phyloP scores from a whole-genome alignment of 2,329 filamentous ascomycete species.

The Coniochaeta hoffmannii region DNA sequence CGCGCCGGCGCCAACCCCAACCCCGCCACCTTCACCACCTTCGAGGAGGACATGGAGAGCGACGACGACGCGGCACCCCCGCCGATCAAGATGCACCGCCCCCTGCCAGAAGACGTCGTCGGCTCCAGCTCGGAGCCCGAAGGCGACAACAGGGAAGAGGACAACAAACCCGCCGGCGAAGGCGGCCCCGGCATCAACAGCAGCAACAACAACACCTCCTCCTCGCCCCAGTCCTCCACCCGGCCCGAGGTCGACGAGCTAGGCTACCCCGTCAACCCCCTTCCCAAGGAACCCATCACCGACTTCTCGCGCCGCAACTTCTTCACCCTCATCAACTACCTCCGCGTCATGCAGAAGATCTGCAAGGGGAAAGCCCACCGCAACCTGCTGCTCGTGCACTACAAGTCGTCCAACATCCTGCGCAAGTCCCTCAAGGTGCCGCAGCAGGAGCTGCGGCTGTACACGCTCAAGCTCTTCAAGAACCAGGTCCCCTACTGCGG shows the following conservation, averaged over 20 bases:
- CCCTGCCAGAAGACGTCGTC: conserved; percentile 29
- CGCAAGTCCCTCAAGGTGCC: conserved; percentile 88
- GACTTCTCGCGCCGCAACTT: conserved; percentile 91
- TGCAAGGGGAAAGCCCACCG: conserved; percentile 94
- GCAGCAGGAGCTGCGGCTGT: conserved; percentile 78
- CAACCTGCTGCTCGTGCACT: conserved; percentile 86
- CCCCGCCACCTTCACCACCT: conserved; percentile 16
- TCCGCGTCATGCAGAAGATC: conserved; percentile 95
- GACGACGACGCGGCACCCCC: conserved; percentile 80
- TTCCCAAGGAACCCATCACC: conserved; percentile 72
- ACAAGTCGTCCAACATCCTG: conserved; percentile 89
- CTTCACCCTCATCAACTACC: conserved; percentile 89
- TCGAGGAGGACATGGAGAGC: conserved; percentile 38
- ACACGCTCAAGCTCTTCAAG: conserved; percentile 97
- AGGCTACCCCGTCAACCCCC: conserved; percentile 66
- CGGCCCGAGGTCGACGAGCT: conserved; percentile 74
- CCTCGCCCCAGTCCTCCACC: conserved; percentile 15
- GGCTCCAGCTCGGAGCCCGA: conserved; percentile 17
- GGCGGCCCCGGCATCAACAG: neutral
- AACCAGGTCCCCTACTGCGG: conserved; percentile 97
- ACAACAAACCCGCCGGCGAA: neutral
- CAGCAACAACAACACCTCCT: too few species aligned
- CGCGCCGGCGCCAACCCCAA: conserved; percentile 25
- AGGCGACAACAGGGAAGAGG: neutral
- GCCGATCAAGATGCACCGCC: conserved; percentile 60